phyloP scores from a whole-genome alignment of 768 basidiomycete species.

The Chlorophyllum brunneum region DNA sequence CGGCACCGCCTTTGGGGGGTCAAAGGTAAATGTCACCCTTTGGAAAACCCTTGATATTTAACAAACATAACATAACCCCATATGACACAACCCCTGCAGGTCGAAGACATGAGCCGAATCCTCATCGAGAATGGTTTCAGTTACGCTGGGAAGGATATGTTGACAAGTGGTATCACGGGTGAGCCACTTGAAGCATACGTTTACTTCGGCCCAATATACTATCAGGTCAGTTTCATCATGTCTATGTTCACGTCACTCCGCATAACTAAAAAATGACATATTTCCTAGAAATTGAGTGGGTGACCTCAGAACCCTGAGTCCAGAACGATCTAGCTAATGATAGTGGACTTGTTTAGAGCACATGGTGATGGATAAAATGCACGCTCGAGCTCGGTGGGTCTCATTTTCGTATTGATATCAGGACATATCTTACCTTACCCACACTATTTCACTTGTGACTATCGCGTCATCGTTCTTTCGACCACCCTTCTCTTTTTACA shows the following conservation, averaged over 20 bases:
- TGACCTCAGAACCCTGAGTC: constrained; percentile 9
- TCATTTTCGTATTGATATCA: neutral
- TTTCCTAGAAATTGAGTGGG: constrained; percentile 86
- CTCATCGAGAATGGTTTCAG: constrained; percentile 93
- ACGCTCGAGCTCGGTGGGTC: constrained; percentile 87
- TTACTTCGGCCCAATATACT: constrained; percentile 98
- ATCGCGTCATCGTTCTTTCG: no score
- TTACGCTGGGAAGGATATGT: constrained; percentile 98
- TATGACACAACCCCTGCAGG: constrained; percentile 36
- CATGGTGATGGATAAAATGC: constrained; percentile 99
- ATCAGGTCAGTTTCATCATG: constrained; percentile 58
- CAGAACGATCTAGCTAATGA: neutral
- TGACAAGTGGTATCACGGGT: constrained; percentile 97
- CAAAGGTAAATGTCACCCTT: constrained; percentile 57
- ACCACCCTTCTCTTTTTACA: constrained; percentile 1
- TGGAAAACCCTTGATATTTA: constrained; percentile 2
- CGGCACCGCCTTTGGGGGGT: constrained; percentile 96
- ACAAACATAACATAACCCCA: constrained; percentile 11
- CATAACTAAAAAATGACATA: constrained; percentile 14
- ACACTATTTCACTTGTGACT: neutral
- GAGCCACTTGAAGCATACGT: constrained; percentile 96
- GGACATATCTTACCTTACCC: constrained; percentile 1
- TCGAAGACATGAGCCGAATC: constrained; percentile 97
- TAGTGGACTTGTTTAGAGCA: constrained; percentile 52
- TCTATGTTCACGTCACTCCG: neutral